A percentile compares a stretch with the other conserved stretches of the same genome.
Conservation (phyloP, 495 filamentous ascomycete genomes). For the Daldinia bambusicola region DNA sequence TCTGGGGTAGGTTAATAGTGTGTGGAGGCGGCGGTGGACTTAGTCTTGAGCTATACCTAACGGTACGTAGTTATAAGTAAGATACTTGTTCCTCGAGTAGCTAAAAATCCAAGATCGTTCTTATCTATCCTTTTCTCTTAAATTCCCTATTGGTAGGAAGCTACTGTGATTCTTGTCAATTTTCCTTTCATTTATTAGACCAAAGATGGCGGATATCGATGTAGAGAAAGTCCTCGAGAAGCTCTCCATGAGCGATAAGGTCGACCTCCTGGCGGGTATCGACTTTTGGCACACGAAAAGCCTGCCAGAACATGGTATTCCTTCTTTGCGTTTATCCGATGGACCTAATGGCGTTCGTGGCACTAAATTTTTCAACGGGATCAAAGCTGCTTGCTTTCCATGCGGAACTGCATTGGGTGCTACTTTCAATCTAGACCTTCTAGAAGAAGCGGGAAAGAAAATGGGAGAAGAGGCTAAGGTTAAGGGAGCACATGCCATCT, state of each 20-base stretch:
- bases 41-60: conserved; percentile 20
- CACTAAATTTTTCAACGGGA: conserved; percentile 77
- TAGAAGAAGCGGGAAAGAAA: conserved; percentile 66
- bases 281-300: conserved; percentile 76
- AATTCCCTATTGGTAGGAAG: not conserved
- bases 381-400: conserved; percentile 73
- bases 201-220: conserved; percentile 65
- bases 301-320: conserved; percentile 66
- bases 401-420: conserved; percentile 76
- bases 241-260: conserved; percentile 70
- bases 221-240: conserved; percentile 70
- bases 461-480: conserved; percentile 76
- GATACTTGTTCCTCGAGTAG: conserved; percentile 15
- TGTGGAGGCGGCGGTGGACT: conserved; percentile 28
- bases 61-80: conserved; percentile 33
- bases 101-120: not conserved
- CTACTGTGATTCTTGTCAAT: not conserved
- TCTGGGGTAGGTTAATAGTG: conserved; percentile 12
- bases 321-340: conserved; percentile 73
- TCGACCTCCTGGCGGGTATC: conserved; percentile 67
- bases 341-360: conserved; percentile 81
- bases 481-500: conserved; percentile 74
- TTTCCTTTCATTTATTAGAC: not conserved
- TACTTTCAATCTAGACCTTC: conserved; percentile 73
- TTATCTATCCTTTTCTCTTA: not conserved